Evolutionary conservation across 441 rosid species (phyloP), one percentile per base, ranked within the genome.

Genomic region (Daphne laureola): DNA sequence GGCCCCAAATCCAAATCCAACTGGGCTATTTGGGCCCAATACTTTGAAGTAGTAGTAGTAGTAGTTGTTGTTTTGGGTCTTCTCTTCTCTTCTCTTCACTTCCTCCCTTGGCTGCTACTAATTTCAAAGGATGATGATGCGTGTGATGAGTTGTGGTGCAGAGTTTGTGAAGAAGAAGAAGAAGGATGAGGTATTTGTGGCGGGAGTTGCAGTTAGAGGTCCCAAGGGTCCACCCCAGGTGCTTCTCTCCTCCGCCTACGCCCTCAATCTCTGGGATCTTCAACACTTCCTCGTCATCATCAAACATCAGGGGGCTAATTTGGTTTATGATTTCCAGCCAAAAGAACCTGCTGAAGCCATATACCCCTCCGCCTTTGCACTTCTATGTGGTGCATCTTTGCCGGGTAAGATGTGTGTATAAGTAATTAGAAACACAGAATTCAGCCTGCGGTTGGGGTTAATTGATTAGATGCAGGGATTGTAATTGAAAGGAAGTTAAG

Each of bases 221-320:
- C 38, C 78, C 5, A 73, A 65, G 51, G 90, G 92, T 21, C 78
- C 79, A 3, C 67, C 84, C 12, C 93, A 81, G 66, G 49, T 79
- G 31, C 55, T 78, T 0, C 66, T 75, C 79, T 82, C 93, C 7
- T 55, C 82, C 46, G 83, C 89, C 46, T 82, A 80, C 63, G 66
- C 89, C 46, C 79, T 90, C 57, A 72, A 66, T 35, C 44, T 84
- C 5, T 51, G 75, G 79, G 75, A 81, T 16, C 61, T 77, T 54
- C 89, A 84, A 46, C 97, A 90, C 55, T 87, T 78, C 80, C 63
- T 86, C 79, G 93, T 90, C 53, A 60, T 86, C 69, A 63, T 84
- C 64, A 74, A 76, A 63, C n/a, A n/a, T n/a, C n/a, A n/a, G n/a
- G n/a, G n/a, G n/a, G n/a, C n/a, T n/a, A n/a, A n/a, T n/a, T 12